Percentiles rank a stretch among this genome's conserved stretches.
These are phyloP conservation scores for Aspergillus diversus DNA, from an alignment of 495 filamentous ascomycete species.

Conservation along the genomic window DNA sequence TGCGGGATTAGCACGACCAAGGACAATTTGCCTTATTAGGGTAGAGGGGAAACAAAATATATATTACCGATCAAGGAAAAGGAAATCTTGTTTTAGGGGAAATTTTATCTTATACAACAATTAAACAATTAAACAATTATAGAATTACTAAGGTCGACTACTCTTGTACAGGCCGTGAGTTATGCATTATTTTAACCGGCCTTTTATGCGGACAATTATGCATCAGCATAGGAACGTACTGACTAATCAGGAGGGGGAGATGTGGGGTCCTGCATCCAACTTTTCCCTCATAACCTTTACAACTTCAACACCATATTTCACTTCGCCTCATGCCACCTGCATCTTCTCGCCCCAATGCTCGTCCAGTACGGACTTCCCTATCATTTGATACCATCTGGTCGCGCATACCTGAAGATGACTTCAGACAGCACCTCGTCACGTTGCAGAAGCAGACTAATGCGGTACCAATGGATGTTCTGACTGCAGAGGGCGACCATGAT, in stretches of 20 bases:
- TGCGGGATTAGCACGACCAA: no score
- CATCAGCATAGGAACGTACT: not conserved
- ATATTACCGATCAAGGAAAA: no score
- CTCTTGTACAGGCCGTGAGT: not conserved
- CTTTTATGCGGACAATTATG: not conserved
- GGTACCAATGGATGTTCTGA: slow-evolving; percentile 16
- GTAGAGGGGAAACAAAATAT: no score
- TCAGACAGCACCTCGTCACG: slow-evolving; percentile 12
- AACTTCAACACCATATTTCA: not conserved
- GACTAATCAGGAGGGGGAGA: not conserved
- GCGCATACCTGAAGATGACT: slow-evolving; percentile 13
- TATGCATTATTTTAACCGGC: not conserved
- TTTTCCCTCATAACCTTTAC: not conserved
- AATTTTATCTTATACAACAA: no score
- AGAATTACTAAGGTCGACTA: no score
- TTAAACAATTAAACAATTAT: no score
- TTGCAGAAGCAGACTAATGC: slow-evolving; percentile 16
- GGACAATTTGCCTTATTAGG: no score
- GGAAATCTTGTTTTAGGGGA: no score
- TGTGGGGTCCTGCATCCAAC: not conserved
- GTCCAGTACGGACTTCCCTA: slow-evolving; percentile 9
- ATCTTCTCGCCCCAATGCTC: not conserved
- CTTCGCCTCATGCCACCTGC: slow-evolving; percentile 15
- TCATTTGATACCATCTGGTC: slow-evolving; percentile 10
- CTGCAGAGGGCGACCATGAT: slow-evolving; percentile 2